Evolutionary conservation across 73 alveolate species (phyloP).

Genomic region (Paramecium octaurelia): DNA sequence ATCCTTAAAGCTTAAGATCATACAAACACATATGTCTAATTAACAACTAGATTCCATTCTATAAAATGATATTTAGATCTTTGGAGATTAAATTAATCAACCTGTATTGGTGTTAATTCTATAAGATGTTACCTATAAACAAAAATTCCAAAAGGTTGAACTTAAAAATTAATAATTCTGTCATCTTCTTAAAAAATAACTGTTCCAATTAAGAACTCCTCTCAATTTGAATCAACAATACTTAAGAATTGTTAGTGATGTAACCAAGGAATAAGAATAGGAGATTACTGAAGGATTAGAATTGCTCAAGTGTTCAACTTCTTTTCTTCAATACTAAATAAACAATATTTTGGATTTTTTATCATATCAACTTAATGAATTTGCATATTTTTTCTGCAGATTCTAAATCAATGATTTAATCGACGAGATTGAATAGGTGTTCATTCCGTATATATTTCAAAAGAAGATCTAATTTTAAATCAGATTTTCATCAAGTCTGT

Average conservation of each 20-base stretch:
- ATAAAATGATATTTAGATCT: neutral
- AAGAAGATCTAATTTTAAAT: neutral
- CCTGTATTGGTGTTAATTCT: neutral
- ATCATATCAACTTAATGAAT: neutral
- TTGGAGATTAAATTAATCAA: neutral
- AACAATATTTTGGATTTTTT: slow-evolving; percentile 5
- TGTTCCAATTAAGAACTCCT: slow-evolving; percentile 47
- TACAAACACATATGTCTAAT: neutral
- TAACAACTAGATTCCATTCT: neutral
- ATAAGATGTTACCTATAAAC: neutral
- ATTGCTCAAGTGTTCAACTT: neutral
- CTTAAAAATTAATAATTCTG: neutral
- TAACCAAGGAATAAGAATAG: neutral
- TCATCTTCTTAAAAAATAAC: neutral
- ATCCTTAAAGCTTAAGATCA: neutral
- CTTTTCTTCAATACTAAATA: neutral
- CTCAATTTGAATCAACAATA: neutral
- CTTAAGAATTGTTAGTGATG: neutral
- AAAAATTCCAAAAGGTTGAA: neutral
- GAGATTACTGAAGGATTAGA: neutral
- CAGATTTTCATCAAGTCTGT: neutral
- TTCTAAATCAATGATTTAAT: neutral
- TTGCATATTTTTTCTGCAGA: neutral
- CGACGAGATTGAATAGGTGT: neutral
- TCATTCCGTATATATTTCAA: neutral